Evolutionary conservation across 352 stramenopile genomes (phyloP).

Genomic region (Phytophthora pisi): DNA sequence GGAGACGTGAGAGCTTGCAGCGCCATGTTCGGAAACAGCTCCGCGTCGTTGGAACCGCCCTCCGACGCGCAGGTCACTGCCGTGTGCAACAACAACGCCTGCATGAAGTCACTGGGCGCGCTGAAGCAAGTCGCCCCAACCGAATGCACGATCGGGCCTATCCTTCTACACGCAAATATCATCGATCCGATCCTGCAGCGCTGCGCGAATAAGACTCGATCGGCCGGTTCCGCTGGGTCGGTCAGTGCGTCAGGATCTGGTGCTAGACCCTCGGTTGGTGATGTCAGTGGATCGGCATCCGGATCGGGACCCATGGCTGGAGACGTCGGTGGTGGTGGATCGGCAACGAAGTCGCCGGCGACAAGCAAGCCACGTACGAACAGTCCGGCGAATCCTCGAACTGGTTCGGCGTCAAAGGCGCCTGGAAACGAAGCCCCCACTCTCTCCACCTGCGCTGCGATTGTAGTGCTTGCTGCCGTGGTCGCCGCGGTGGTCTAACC

Average conservation of each 20-base stretch:
- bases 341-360: constrained; percentile 2
- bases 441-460: constrained; percentile 18
- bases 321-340: constrained; percentile 16
- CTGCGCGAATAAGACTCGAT: constrained; percentile 23
- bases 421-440: constrained; percentile 18
- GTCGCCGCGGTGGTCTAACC: constrained; percentile 29
- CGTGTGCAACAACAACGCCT: constrained; percentile 43
- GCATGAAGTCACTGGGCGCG: constrained; percentile 26
- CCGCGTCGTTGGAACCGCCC: constrained; percentile 30
- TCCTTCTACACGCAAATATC: constrained; percentile 34
- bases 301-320: constrained; percentile 4
- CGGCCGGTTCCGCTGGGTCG: not conserved
- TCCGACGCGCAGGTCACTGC: constrained; percentile 32
- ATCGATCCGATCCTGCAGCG: constrained; percentile 27
- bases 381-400: not conserved
- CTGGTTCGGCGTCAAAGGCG: constrained; percentile 7
- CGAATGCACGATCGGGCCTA: constrained; percentile 36
- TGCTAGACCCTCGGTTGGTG: constrained; percentile 5
- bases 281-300: constrained; percentile 12
- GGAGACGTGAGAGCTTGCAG: constrained; percentile 37
- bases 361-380: constrained; percentile 19
- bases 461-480: constrained; percentile 20
- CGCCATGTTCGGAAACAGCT: constrained; percentile 38
- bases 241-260: not conserved
- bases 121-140: constrained; percentile 34